These are phyloP conservation scores for Zanthoxylum bungeanum DNA, from an alignment of 345 rosid genomes.

Conservation along the genomic window DNA sequence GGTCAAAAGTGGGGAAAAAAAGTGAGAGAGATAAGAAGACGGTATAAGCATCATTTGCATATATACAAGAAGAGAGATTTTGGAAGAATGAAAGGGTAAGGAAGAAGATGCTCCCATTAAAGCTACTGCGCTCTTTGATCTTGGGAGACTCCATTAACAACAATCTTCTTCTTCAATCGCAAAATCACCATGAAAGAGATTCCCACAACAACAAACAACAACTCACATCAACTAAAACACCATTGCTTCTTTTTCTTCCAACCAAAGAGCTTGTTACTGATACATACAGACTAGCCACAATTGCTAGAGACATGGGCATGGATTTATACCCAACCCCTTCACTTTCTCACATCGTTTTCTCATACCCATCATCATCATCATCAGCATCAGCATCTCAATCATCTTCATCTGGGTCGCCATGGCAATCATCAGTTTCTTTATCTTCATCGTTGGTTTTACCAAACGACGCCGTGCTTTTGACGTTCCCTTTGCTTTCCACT, in stretches of 20 bases:
- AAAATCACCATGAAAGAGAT: slow-evolving; percentile 14
- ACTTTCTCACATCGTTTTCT: slow-evolving; percentile 74
- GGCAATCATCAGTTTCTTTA: slow-evolving; percentile 34
- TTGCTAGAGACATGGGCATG: slow-evolving; percentile 74
- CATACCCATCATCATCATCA: slow-evolving; percentile 41
- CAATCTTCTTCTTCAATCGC: slow-evolving; percentile 23
- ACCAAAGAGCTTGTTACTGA: slow-evolving; percentile 51
- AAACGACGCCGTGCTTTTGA: slow-evolving; percentile 49
- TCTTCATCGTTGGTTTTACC: slow-evolving; percentile 51
- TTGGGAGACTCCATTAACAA: slow-evolving; percentile 41
- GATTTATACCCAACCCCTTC: slow-evolving; percentile 67
- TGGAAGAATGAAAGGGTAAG: neutral
- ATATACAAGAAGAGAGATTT: neutral
- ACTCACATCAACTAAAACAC: slow-evolving; percentile 20
- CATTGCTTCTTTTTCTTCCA: slow-evolving; percentile 57
- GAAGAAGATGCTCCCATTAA: slow-evolving; percentile 56
- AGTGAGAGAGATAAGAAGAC: neutral
- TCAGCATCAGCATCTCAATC: slow-evolving; percentile 12
- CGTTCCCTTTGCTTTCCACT: slow-evolving; percentile 60
- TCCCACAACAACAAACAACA: slow-evolving; percentile 13
- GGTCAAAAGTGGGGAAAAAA: too few relatives aligned
- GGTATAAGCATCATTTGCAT: neutral
- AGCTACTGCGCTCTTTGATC: slow-evolving; percentile 59
- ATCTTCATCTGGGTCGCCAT: too few relatives aligned
- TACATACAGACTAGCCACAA: slow-evolving; percentile 50